Evolutionary conservation across 23 red algal species (phyloP).

Genomic region (Agarophyton chilense): DNA sequence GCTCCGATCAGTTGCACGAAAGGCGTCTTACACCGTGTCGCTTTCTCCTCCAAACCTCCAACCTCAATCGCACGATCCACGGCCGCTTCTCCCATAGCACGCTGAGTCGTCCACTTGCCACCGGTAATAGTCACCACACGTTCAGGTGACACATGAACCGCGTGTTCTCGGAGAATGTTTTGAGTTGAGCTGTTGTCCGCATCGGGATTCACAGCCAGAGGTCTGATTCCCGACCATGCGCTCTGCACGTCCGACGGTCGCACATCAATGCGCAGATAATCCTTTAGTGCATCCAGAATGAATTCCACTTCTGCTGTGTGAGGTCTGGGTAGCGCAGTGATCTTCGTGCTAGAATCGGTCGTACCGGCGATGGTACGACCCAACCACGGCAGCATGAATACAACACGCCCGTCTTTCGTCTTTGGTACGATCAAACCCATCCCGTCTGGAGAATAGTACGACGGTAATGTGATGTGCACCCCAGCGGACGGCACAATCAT

Average conservation of each 20-base stretch:
- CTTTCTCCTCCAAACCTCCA: conserved; percentile 48
- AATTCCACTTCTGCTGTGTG: conserved; percentile 92
- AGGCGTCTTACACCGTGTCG: conserved; percentile 80
- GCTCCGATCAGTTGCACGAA: conserved; percentile 83
- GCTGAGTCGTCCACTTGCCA: conserved; percentile 96
- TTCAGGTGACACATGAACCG: conserved; percentile 72
- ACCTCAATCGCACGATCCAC: conserved; percentile 81
- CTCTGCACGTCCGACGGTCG: conserved; percentile 85
- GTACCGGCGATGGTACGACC: conserved; percentile 93
- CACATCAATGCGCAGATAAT: conserved; percentile 92
- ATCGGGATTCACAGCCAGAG: conserved; percentile 84
- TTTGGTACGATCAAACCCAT: conserved; percentile 97
- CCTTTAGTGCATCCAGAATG: conserved; percentile 88
- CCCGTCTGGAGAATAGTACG: conserved; percentile 93
- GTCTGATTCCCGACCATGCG: conserved; percentile 92
- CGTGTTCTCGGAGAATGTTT: conserved; percentile 90
- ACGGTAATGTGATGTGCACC: conserved; percentile 89
- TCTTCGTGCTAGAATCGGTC: conserved; percentile 82
- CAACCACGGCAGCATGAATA: conserved; percentile 97
- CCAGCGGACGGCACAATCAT: conserved; percentile 86
- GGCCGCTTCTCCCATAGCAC: conserved; percentile 85
- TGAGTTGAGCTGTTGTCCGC: conserved; percentile 70
- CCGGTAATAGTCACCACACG: conserved; percentile 86
- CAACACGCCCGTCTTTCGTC: conserved; percentile 91
- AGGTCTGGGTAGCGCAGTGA: conserved; percentile 82